phyloP scores from a whole-genome alignment of 2,329 filamentous ascomycete species.

The Ilyonectria robusta region DNA sequence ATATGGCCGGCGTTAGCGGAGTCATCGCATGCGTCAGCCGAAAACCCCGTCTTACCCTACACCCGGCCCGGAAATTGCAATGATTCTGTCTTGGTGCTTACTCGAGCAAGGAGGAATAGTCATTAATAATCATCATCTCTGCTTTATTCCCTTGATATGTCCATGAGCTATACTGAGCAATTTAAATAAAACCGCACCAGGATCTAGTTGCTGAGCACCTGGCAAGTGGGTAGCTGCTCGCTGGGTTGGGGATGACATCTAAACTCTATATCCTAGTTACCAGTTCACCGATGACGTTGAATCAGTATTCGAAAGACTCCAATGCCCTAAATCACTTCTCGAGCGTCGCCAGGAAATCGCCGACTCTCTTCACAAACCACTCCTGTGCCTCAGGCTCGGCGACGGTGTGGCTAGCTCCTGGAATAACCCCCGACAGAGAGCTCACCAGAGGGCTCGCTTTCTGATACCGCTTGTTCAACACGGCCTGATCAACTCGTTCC shows the following conservation, averaged over 20 bases:
- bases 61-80: neutral
- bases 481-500: constrained; percentile 67
- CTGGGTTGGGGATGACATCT: too few species aligned
- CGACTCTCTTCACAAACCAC: constrained; percentile 65
- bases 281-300: too few species aligned
- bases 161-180: neutral
- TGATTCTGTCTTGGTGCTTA: neutral
- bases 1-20: constrained; percentile 25
- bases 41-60: constrained; percentile 20
- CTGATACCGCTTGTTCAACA: constrained; percentile 71
- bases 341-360: constrained; percentile 59
- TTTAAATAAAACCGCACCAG: neutral
- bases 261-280: too few species aligned
- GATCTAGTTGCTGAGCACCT: too few species aligned
- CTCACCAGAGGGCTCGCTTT: constrained; percentile 62
- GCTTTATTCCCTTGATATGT: neutral
- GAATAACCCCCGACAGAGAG: constrained; percentile 66
- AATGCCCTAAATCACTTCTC: constrained; percentile 15
- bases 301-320: too few species aligned
- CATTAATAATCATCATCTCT: neutral
- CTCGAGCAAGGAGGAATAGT: neutral
- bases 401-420: constrained; percentile 67
- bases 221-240: too few species aligned
- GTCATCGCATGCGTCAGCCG: constrained; percentile 22
- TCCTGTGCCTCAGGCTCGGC: constrained; percentile 59